Evolutionary conservation across 495 filamentous ascomycete genomes (phyloP).

Genomic region (Immersiella caudata): DNA sequence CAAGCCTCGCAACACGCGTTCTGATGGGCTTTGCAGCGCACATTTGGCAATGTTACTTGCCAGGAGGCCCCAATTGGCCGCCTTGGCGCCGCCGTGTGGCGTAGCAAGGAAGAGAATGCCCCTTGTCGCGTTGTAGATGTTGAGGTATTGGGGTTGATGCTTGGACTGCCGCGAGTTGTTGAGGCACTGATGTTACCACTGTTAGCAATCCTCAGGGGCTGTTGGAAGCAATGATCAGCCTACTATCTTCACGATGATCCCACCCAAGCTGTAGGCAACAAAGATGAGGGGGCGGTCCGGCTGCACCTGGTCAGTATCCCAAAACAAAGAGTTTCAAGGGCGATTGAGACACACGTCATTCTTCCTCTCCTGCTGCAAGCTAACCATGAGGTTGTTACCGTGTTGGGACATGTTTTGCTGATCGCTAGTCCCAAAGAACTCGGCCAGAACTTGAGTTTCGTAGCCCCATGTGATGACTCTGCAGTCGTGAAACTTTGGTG

Average conservation of each 20-base stretch:
- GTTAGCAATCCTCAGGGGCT: no score
- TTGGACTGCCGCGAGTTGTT: not conserved
- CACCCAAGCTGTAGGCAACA: no score
- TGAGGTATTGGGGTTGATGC: not conserved
- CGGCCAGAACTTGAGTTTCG: not conserved
- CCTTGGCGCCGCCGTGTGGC: not conserved
- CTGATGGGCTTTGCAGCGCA: not conserved
- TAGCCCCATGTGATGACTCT: no score
- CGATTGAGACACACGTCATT: not conserved
- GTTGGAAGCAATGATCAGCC: no score
- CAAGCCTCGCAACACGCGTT: not conserved
- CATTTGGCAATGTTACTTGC: not conserved
- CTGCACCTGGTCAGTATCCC: no score
- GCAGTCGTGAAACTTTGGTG: no score
- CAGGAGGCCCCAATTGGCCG: no score
- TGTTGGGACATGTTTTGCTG: conserved; percentile 2
- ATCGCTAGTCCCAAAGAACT: not conserved
- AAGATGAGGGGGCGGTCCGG: no score
- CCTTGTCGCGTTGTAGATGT: not conserved
- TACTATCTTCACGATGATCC: no score
- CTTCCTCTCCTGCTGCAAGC: not conserved
- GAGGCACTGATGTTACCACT: no score
- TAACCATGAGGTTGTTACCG: not conserved
- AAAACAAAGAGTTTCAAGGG: no score
- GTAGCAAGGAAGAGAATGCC: not conserved